phyloP scores from a whole-genome alignment of 345 rosid species.

The Tarenaya hassleriana region DNA sequence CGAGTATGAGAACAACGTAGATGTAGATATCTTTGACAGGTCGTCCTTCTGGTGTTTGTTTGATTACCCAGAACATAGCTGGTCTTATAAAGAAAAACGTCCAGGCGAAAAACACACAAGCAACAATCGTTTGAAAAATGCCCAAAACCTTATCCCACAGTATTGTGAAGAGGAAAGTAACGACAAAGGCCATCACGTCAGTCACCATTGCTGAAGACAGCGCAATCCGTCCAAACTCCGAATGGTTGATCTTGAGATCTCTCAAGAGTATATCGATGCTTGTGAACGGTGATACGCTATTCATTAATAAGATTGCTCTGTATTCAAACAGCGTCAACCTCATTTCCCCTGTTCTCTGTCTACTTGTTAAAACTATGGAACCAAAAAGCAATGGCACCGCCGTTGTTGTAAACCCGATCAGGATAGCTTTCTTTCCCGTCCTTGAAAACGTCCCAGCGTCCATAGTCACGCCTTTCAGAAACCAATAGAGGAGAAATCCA shows the following conservation, averaged over 20 bases:
- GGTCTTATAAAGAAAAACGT: slow-evolving; percentile 22
- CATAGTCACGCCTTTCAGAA: slow-evolving; percentile 49
- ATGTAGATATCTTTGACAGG: slow-evolving; percentile 26
- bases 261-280: slow-evolving; percentile 29
- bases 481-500: slow-evolving; percentile 37
- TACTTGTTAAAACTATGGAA: background rate
- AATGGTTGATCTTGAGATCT: slow-evolving; percentile 33
- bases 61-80: slow-evolving; percentile 23
- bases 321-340: background rate
- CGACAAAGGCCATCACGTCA: background rate
- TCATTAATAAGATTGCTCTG: background rate
- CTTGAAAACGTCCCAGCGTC: slow-evolving; percentile 28
- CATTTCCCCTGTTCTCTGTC: background rate
- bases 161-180: background rate
- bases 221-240: slow-evolving; percentile 31
- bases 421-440: slow-evolving; percentile 24
- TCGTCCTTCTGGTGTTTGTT: slow-evolving; percentile 31
- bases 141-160: too few species aligned
- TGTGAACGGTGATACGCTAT: slow-evolving; percentile 17
- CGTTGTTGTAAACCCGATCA: slow-evolving; percentile 26
- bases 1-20: slow-evolving; percentile 24
- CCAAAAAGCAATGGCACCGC: slow-evolving; percentile 21
- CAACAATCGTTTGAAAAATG: background rate
- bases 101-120: slow-evolving; percentile 16
- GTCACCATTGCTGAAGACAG: slow-evolving; percentile 24